Conservation (phyloP, 148 eudicot species). For the Pouteria glomerata region DNA sequence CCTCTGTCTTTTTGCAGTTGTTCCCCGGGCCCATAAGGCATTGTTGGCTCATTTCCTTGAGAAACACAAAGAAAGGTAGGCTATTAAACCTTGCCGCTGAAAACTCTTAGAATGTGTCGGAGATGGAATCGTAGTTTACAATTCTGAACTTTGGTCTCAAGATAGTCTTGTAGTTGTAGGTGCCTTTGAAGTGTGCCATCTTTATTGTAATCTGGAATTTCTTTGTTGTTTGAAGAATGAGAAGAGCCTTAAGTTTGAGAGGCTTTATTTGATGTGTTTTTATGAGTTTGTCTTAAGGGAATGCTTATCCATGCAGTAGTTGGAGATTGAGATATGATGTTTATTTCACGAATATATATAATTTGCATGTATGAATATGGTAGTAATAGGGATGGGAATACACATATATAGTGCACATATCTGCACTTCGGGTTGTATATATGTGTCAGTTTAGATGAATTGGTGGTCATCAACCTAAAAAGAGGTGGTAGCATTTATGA, state of each 20-base stretch:
- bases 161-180: not conserved
- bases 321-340: not conserved
- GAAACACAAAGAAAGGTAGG: slow-evolving; percentile 64
- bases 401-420: not conserved
- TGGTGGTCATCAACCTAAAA: not conserved
- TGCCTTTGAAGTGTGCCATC: not conserved
- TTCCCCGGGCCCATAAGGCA: slow-evolving; percentile 56
- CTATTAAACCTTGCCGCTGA: not conserved
- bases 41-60: slow-evolving; percentile 59
- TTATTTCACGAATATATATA: not conserved
- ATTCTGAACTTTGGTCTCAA: not conserved
- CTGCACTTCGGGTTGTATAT: not conserved
- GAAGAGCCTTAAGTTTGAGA: not conserved
- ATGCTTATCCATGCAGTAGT: not conserved
- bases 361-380: not conserved
- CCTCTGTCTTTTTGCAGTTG: slow-evolving; percentile 32
- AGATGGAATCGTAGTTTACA: not conserved
- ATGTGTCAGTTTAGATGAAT: not conserved
- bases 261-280: not conserved
- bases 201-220: not conserved
- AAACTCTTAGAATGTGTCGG: not conserved
- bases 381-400: not conserved
- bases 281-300: not conserved
- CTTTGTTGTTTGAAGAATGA: not conserved
- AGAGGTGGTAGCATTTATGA: not conserved